Evolutionary conservation across 352 stramenopile species (phyloP), one percentile per base, ranked within the genome.

Genomic region (Globisporangium takayamanum): DNA sequence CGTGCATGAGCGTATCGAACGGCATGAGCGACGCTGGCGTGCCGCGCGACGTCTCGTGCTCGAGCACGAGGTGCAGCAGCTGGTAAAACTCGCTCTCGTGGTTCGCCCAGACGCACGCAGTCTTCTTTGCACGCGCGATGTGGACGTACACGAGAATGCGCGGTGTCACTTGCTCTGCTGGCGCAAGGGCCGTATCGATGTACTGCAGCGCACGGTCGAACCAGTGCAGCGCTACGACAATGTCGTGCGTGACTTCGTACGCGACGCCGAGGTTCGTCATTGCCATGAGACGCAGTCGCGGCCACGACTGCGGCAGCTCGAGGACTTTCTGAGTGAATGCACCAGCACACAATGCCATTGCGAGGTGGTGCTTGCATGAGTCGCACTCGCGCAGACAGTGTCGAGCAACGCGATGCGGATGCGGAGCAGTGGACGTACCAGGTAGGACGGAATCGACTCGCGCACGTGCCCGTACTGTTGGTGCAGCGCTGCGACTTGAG

Each of bases 1-100:
- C 46, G 37, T 87, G 56, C 37, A 90, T 59, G 36, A 95, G 72
- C 20, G 80, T 78, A 46, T 94, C 81, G 59, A 95, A 95, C 0
- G 86, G 86, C 41, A 79, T 67, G 12, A 94, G 63, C 1, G 63
- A 54, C 20, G 66, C 65, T 14, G 59, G 51, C 11, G 39, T 52
- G 25, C 64, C 70, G 7, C 18, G 30, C 10, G 26, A 36, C 5
- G 77, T 50, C 55, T 80, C 68, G 28, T 74, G 20, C 12, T 41
- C 59, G 1, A 53, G 48, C n/a, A 80, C 66, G 50, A 81, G 65
- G 16, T 63, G 45, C 63, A 71, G 58, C 12, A 85, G 57, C 26
- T 53, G 56, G 7, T 73, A 63, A 42, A 78, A 64, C 14, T 64
- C 50, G 2, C 60, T 10, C 44, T 87, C 73, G 7, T 64, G 57